A percentile compares a stretch with the other conserved stretches of the same genome.
Evolutionary conservation across 129 eudicot species (phyloP).

Genomic region (Escallonia rubra): DNA sequence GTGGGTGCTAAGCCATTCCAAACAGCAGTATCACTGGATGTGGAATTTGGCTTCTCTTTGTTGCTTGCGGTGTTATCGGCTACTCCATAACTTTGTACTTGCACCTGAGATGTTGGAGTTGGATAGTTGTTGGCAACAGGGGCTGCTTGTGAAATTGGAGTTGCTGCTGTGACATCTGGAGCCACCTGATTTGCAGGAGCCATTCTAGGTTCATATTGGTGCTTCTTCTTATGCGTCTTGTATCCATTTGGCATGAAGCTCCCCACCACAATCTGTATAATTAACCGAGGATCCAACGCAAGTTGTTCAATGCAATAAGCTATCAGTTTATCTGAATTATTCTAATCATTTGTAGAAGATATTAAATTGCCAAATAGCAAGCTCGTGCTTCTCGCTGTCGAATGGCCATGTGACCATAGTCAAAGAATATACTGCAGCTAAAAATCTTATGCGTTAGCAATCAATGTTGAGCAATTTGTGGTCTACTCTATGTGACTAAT

Average conservation of each 20-base stretch:
- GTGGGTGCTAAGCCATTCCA: slow-evolving; percentile 35
- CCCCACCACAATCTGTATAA: slow-evolving; percentile 46
- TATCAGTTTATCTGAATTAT: too few species aligned
- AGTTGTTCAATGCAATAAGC: too few species aligned
- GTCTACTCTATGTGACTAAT: too few species aligned
- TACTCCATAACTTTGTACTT: slow-evolving; percentile 19
- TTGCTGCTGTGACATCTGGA: slow-evolving; percentile 24
- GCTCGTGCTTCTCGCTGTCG: too few species aligned
- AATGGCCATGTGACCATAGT: too few species aligned
- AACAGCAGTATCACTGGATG: slow-evolving; percentile 24
- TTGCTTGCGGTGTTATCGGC: slow-evolving; percentile 17
- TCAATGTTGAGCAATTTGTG: too few species aligned
- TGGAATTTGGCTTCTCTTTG: slow-evolving; percentile 21
- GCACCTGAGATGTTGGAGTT: slow-evolving; percentile 14
- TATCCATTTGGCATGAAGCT: slow-evolving; percentile 40
- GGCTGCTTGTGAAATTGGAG: slow-evolving; percentile 38
- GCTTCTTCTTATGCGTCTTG: slow-evolving; percentile 31
- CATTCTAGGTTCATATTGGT: slow-evolving; percentile 21
- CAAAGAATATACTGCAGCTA: too few species aligned
- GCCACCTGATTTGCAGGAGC: slow-evolving; percentile 12
- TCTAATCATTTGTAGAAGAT: too few species aligned
- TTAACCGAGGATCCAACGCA: neutral
- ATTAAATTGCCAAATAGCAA: too few species aligned
- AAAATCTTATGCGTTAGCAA: too few species aligned
- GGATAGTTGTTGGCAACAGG: slow-evolving; percentile 13